Evolutionary conservation across 192 early-diverging fungal species (phyloP).

Genomic region (Radiomyces spectabilis): DNA sequence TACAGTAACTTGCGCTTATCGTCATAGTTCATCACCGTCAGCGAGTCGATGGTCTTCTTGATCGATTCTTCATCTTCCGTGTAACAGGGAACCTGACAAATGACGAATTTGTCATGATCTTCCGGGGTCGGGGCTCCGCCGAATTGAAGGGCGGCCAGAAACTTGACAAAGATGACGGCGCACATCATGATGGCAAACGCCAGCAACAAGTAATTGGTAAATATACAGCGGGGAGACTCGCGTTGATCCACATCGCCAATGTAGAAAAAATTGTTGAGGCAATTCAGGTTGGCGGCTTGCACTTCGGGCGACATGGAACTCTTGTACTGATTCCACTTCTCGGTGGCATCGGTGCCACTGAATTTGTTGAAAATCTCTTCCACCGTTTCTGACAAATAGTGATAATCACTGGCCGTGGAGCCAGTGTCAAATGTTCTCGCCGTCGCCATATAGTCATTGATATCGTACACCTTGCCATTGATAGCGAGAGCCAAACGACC

Average conservation of each 20-base stretch:
- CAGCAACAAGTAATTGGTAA: constrained; percentile 64
- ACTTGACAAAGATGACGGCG: constrained; percentile 70
- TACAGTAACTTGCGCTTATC: constrained; percentile 78
- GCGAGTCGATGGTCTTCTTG: constrained; percentile 64
- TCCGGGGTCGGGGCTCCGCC: constrained; percentile 69
- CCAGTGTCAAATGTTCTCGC: constrained; percentile 25
- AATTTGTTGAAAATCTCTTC: constrained; percentile 37
- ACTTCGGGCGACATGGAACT: constrained; percentile 7
- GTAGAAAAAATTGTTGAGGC: constrained; percentile 59
- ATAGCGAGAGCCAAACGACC: constrained; percentile 47
- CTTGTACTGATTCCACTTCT: constrained; percentile 33
- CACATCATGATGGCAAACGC: constrained; percentile 65
- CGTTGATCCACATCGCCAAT: constrained; percentile 63
- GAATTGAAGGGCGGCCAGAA: constrained; percentile 77
- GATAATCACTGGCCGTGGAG: constrained; percentile 27
- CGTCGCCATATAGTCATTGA: constrained; percentile 55
- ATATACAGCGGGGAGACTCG: constrained; percentile 42
- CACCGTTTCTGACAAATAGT: constrained; percentile 31
- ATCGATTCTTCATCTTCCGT: constrained; percentile 77
- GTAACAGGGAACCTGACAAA: constrained; percentile 78
- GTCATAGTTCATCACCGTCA: constrained; percentile 67
- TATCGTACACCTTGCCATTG: constrained; percentile 58
- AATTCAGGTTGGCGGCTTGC: constrained; percentile 37
- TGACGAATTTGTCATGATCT: constrained; percentile 78
- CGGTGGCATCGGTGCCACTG: constrained; percentile 43